Evolutionary conservation across 768 basidiomycete genomes (phyloP).

Genomic region (Phaeolepiota aurea): DNA sequence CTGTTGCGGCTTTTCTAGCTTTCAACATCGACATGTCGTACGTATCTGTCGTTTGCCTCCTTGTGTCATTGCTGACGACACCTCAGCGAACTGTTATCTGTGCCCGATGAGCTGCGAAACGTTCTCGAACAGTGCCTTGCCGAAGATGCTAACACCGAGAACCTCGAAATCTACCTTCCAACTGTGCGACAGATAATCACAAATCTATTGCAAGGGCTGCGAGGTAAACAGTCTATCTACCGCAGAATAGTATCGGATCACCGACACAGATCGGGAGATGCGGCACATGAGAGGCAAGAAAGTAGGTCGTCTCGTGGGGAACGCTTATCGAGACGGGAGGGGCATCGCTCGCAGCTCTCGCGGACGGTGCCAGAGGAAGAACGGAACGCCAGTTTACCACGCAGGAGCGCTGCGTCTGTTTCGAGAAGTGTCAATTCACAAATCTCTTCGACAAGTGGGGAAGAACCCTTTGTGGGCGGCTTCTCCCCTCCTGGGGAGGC

Average conservation of each 20-base stretch:
- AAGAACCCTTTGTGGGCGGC: constrained; percentile 44
- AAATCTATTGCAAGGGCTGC: constrained; percentile 85
- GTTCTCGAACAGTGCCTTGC: constrained; percentile 89
- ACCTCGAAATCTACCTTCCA: constrained; percentile 85
- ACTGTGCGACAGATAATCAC: constrained; percentile 90
- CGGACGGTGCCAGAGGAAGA: constrained; percentile 32
- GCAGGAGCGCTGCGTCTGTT: constrained; percentile 31
- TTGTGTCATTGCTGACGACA: constrained; percentile 2
- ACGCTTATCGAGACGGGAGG: constrained; percentile 32
- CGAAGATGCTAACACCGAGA: constrained; percentile 81
- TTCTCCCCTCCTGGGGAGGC: constrained; percentile 24
- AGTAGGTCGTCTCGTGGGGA: constrained; percentile 50
- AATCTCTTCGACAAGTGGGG: constrained; percentile 16
- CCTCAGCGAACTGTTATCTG: constrained; percentile 72
- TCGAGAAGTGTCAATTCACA: constrained; percentile 22
- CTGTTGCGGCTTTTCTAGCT: constrained; percentile 78
- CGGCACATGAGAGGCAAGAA: constrained; percentile 44
- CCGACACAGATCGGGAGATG: constrained; percentile 40
- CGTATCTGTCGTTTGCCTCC: constrained; percentile 22
- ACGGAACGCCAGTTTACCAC: constrained; percentile 21
- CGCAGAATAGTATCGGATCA: constrained; percentile 65
- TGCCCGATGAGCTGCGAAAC: constrained; percentile 82
- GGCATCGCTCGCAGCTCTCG: constrained; percentile 42
- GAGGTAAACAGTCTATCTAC: constrained; percentile 85
- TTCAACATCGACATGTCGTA: constrained; percentile 90